A percentile compares a stretch with the other conserved stretches of the same genome.
Evolutionary conservation across 2,329 filamentous ascomycete genomes (phyloP).

Genomic region (Chrysoporthe austroafricana): DNA sequence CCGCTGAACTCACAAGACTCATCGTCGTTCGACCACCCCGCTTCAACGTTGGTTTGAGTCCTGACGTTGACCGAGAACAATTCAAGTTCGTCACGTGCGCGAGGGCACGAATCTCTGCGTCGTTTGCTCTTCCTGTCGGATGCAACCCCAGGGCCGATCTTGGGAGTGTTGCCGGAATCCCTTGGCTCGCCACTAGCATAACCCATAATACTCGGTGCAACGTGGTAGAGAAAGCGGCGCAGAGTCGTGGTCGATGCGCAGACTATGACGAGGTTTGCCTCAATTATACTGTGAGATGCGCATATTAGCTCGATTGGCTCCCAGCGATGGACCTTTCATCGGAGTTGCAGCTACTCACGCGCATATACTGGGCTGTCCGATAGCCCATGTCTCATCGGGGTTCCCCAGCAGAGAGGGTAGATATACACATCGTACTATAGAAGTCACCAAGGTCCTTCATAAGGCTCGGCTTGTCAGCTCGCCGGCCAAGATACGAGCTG

Average conservation of each 20-base stretch:
- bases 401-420: background rate
- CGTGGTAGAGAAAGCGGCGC: background rate
- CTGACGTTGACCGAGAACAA: background rate
- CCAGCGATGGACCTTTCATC: background rate
- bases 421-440: background rate
- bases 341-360: background rate
- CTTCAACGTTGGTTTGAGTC: background rate
- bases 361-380: background rate
- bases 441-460: background rate
- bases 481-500: no score
- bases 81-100: background rate
- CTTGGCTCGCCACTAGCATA: background rate
- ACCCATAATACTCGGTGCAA: background rate
- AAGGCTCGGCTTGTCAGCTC: background rate
- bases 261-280: background rate
- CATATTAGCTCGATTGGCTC: background rate
- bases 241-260: background rate
- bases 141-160: background rate
- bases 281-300: background rate
- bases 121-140: background rate
- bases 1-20: background rate
- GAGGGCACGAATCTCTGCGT: background rate
- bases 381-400: background rate
- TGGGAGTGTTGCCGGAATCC: background rate
- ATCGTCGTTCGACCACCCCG: background rate